These are phyloP conservation scores for Daldinia eschscholtzii DNA, from an alignment of 2,329 filamentous ascomycete species.

Conservation along the genomic window DNA sequence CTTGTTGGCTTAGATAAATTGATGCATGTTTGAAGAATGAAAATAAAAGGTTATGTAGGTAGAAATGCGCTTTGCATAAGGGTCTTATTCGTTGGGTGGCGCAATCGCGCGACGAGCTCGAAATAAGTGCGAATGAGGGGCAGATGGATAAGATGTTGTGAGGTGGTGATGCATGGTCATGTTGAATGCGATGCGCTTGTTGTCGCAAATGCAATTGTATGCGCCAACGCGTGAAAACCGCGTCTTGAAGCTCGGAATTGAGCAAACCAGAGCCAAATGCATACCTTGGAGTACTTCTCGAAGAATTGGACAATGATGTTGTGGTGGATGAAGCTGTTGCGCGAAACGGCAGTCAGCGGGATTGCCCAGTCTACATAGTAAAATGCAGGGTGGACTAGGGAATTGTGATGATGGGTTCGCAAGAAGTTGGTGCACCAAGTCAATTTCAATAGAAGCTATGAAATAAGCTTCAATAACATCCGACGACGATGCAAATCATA, in stretches of 20 bases:
- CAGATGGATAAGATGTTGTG: constrained; percentile 14
- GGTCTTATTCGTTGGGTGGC: constrained; percentile 12
- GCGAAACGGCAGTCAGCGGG: constrained; percentile 49
- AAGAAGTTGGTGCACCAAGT: constrained; percentile 31
- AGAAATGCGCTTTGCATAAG: neutral
- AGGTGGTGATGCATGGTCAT: constrained; percentile 30
- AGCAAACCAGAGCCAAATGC: constrained; percentile 47
- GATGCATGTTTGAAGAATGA: neutral
- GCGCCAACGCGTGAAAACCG: constrained; percentile 51
- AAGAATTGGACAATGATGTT: constrained; percentile 42
- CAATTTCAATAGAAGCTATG: constrained; percentile 21
- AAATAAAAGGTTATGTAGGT: neutral
- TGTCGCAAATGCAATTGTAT: constrained; percentile 59
- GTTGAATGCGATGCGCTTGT: constrained; percentile 42
- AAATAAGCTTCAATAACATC: constrained; percentile 29
- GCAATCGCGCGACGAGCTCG: constrained; percentile 23
- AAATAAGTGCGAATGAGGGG: constrained; percentile 34
- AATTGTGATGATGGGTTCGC: constrained; percentile 41
- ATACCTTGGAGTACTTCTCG: constrained; percentile 54
- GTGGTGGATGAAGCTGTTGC: constrained; percentile 54
- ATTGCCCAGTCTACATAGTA: constrained; percentile 20
- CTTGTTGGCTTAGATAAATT: constrained; percentile 13
- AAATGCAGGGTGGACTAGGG: constrained; percentile 32
- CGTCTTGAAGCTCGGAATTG: constrained; percentile 55
- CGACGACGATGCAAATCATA: constrained; percentile 30